These are phyloP conservation scores for Beta corolliflora DNA, from an alignment of 179 eudicot genomes.

Conservation along the genomic window DNA sequence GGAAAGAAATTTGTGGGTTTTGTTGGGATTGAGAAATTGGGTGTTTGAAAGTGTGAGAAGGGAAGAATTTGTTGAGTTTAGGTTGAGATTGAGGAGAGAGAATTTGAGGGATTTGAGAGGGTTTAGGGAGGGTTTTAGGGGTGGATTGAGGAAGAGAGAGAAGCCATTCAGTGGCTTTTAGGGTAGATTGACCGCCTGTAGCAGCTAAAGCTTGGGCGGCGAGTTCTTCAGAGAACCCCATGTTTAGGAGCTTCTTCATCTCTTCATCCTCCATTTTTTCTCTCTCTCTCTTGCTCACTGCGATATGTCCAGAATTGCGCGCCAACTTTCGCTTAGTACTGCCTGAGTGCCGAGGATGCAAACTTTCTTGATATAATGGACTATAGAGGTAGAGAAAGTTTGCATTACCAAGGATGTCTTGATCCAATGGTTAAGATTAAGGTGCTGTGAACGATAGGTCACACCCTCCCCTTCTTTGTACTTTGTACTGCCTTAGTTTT, in stretches of 20 bases:
- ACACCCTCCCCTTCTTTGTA: too few relatives aligned
- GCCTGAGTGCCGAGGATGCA: background rate
- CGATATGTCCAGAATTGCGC: background rate
- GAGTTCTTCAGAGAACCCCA: slow-evolving; percentile 67
- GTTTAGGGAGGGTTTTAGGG: slow-evolving; percentile 22
- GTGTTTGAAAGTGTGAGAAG: slow-evolving; percentile 24
- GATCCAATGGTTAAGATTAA: too few relatives aligned
- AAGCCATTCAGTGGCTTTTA: slow-evolving; percentile 69
- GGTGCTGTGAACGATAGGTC: too few relatives aligned
- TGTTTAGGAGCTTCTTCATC: slow-evolving; percentile 56
- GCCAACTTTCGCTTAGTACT: background rate
- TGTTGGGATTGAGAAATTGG: slow-evolving; percentile 21
- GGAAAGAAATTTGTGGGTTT: slow-evolving; percentile 21
- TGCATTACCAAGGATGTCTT: too few relatives aligned
- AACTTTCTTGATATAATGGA: too few relatives aligned
- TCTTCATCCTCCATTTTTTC: slow-evolving; percentile 24
- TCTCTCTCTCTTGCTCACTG: background rate
- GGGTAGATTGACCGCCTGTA: slow-evolving; percentile 52
- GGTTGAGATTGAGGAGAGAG: slow-evolving; percentile 52
- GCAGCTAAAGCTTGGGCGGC: slow-evolving; percentile 61
- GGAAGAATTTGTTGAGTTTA: slow-evolving; percentile 57
- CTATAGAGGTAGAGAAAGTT: too few relatives aligned
- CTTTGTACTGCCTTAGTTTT: too few relatives aligned
- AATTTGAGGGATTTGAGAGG: background rate
- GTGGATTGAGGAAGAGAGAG: slow-evolving; percentile 45